Evolutionary conservation across 331 rosid species (phyloP), one percentile per base, ranked within the genome.

Genomic region (Rhamnella rubrinervis): DNA sequence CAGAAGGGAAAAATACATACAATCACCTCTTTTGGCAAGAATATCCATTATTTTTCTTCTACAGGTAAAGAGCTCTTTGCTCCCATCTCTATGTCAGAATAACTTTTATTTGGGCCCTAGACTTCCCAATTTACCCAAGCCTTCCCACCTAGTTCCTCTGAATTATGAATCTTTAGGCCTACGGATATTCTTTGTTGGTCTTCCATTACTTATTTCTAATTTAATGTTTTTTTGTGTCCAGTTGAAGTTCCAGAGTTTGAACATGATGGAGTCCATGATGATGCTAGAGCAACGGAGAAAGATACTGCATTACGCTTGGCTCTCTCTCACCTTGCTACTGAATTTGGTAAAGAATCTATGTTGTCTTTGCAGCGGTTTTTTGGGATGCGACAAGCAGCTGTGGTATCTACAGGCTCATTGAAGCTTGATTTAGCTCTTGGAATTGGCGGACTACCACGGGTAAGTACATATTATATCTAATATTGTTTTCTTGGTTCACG

Each of bases 391-490:
- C 82, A 72, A 35, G 87, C 91, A 44, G 85, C 65, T 25, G 86
- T 88, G 72, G 65, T 90, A 47, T 79, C 97, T 67, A 88, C 91
- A 5, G 97, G 98, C 59, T 93, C 97, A 55, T 74, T 93, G 70
- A 90, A 86, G 87, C 96, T 93, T 72, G 97, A 90, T 82, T n/a
- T 86, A 26, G 92, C 97, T 75, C 97, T 93, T 60, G 92, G 97
- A 35, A 71, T 84, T 67, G 96, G 98, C 71, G 98, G 97, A 63
- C 77, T 93, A 65, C 93, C 96, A 37, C 90, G 88, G 92, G 98
- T 93, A 59, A 62, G 37, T 66, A 40, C 55, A 38, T 55, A 61
- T 44, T 63, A 61, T 73, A 23, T 71, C 59, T 53, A 63, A 18
- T 21, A 51, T 51, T 38, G 7, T 61, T 16, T 61, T 61, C 11